Conservation (phyloP, 202 grass and related monocot genomes). For the Setaria viridis region DNA sequence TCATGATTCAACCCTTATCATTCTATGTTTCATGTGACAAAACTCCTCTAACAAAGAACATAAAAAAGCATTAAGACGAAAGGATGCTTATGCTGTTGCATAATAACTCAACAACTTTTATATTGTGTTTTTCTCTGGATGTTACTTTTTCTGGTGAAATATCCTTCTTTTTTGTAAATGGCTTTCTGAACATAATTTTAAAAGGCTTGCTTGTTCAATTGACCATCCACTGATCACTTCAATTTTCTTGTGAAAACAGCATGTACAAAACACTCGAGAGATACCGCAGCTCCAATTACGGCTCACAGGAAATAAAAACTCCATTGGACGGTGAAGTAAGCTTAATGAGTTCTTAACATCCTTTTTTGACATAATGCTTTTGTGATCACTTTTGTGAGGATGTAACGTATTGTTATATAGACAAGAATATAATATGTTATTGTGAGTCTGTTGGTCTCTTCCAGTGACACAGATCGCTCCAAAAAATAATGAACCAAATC, state of each 20-base stretch:
- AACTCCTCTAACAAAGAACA: neutral
- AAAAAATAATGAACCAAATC: neutral
- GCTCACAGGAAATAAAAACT: slow-evolving; percentile 52
- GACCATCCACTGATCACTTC: neutral
- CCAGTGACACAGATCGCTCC: neutral
- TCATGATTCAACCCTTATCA: neutral
- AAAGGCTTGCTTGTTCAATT: neutral
- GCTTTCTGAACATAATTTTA: neutral
- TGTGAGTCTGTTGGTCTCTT: neutral
- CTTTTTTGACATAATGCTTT: neutral
- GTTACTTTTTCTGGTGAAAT: neutral
- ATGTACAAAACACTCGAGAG: slow-evolving; percentile 80
- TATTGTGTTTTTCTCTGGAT: neutral
- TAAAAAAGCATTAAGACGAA: neutral
- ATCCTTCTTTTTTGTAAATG: neutral
- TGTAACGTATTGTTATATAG: neutral
- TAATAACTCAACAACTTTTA: neutral
- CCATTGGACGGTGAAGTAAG: slow-evolving; percentile 65
- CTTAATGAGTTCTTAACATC: slow-evolving; percentile 11
- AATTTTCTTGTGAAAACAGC: slow-evolving; percentile 41
- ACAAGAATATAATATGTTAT: neutral
- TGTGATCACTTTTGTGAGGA: neutral
- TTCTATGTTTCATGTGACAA: neutral
- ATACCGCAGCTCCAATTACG: slow-evolving; percentile 71
- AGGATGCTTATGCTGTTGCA: neutral